Evolutionary conservation across 2,329 filamentous ascomycete species (phyloP).

Genomic region (Coniochaeta prunicola): DNA sequence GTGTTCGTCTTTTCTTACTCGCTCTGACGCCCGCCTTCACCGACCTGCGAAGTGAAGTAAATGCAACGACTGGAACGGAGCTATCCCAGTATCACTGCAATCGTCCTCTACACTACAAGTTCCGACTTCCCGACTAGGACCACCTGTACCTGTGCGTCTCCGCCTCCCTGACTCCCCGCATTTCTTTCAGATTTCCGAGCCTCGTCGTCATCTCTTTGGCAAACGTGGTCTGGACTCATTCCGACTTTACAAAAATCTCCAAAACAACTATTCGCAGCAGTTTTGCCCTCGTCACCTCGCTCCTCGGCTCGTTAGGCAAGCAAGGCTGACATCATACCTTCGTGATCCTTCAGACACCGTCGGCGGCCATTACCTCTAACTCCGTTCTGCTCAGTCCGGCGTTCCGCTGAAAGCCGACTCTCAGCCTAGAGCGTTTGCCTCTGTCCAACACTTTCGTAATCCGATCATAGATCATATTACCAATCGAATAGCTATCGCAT

Average conservation of each 20-base stretch:
- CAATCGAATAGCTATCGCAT: conserved; percentile 5
- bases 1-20: neutral
- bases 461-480: conserved; percentile 9
- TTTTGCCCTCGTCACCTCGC: neutral
- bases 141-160: neutral
- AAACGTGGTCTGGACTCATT: neutral
- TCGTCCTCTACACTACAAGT: neutral
- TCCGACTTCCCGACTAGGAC: neutral
- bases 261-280: neutral
- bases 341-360: neutral
- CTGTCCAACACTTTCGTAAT: conserved; percentile 10
- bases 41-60: neutral
- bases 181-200: neutral
- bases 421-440: neutral
- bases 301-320: neutral
- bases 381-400: conserved; percentile 6
- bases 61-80: neutral
- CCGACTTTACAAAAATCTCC: neutral
- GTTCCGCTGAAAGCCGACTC: conserved; percentile 5
- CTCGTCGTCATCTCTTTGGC: neutral
- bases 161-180: neutral
- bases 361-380: neutral
- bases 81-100: neutral
- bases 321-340: conserved; percentile 16
- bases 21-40: neutral